Evolutionary conservation across 2,329 filamentous ascomycete species (phyloP), one percentile per base, ranked within the genome.

Genomic region (Pyrenophora graminea): DNA sequence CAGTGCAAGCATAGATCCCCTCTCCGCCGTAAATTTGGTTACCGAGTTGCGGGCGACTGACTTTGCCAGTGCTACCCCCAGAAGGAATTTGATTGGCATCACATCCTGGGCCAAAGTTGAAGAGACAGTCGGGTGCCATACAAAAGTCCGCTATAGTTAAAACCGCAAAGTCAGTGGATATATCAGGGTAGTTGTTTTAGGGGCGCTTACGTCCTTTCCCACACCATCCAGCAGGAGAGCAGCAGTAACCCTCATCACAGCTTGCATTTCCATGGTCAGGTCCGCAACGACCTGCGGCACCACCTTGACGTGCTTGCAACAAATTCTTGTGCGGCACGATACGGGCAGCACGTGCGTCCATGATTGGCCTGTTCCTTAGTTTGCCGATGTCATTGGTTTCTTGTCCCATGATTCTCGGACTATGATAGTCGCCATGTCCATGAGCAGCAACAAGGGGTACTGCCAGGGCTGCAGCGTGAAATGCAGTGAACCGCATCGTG

Each of bases 121-220:
- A 81, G 62, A 81, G 80, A 63, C 85, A 87, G 52, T 84, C 79
- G 0, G 85, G 85, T 15, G 83, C 79, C 13, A 74, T 72, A 68
- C 85, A 87, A 66, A 85, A 84, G 0, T 80, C 77, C 8, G 27
- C 39, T 44, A 7, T 37, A 7, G 30, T 39, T 12, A 17, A 17
- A 25, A 12, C 17, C n/a, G 7, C 9, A 27, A 6, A 3, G 25
- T 52, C 30, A 52, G 45, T 31, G 6, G 19, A 13, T 8, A 9
- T 30, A n/a, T 40, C 2, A 27, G 12, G 17, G 15, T 9, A 13
- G 18, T 4, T 15, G 10, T 27, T 15, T n/a, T 30, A 23, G 15
- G 18, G 31, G 0, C 4, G 2, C 34, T 34, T 51, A 56, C 53
- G 17, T 84, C 66, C 38, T 18, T 32, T 17, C 19, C 46, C 49